These are phyloP conservation scores for Steccherinum ochraceum DNA, from an alignment of 768 basidiomycete species.

Conservation along the genomic window DNA sequence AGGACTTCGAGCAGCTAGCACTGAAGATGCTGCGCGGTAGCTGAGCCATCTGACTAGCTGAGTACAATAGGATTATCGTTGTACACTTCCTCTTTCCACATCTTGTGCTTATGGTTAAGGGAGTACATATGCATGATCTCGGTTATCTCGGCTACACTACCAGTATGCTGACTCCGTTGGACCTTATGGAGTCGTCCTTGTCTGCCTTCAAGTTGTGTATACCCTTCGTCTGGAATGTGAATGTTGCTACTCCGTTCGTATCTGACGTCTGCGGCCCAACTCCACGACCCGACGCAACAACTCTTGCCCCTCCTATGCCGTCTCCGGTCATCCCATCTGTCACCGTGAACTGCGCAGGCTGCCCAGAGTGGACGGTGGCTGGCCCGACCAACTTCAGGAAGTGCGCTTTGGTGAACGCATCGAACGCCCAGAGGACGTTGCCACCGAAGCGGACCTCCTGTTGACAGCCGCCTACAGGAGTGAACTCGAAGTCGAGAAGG, in stretches of 20 bases:
- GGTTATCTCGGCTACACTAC: neutral
- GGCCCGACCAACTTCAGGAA: slow-evolving; percentile 32
- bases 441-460: slow-evolving; percentile 26
- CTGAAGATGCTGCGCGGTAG: slow-evolving; percentile 44
- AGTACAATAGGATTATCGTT: neutral
- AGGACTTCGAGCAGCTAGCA: slow-evolving; percentile 61
- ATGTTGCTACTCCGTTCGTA: slow-evolving; percentile 21
- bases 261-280: slow-evolving; percentile 9
- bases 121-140: neutral
- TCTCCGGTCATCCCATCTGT: slow-evolving; percentile 29
- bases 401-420: slow-evolving; percentile 27
- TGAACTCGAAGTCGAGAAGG: slow-evolving; percentile 29
- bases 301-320: slow-evolving; percentile 28
- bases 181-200: slow-evolving; percentile 27
- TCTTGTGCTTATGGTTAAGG: too few species aligned
- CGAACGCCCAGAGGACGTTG: slow-evolving; percentile 33
- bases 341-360: slow-evolving; percentile 28
- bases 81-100: too few species aligned
- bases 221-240: slow-evolving; percentile 23
- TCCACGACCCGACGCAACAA: slow-evolving; percentile 16
- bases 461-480: slow-evolving; percentile 35
- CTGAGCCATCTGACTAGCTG: neutral
- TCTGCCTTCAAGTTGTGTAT: slow-evolving; percentile 26
- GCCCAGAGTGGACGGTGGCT: slow-evolving; percentile 12
- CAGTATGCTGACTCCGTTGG: slow-evolving; percentile 18